phyloP scores from a whole-genome alignment of 257 asterid genomes.

The Penstemon newberryi region DNA sequence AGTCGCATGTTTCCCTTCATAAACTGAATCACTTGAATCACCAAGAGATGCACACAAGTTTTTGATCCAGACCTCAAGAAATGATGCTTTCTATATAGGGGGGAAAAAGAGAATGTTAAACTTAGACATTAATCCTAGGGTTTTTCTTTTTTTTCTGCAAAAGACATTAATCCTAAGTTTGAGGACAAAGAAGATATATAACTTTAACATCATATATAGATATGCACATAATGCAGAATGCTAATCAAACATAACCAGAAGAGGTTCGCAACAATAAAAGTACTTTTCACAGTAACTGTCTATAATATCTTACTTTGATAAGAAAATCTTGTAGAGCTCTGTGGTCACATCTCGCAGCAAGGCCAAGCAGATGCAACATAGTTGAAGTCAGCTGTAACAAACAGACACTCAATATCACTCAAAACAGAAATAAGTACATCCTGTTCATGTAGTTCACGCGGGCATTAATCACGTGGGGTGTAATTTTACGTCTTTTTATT shows the following conservation, averaged over 20 bases:
- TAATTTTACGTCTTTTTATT: too few relatives aligned
- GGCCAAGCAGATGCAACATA: constrained; percentile 82
- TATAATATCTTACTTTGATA: constrained; percentile 56
- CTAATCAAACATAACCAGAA: constrained; percentile 4
- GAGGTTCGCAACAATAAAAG: constrained; percentile 1
- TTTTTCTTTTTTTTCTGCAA: neutral
- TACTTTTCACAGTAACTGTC: neutral
- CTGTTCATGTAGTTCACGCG: too few relatives aligned
- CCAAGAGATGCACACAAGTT: constrained; percentile 62
- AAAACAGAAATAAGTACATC: constrained; percentile 1
- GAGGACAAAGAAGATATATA: neutral
- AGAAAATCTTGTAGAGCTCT: constrained; percentile 60
- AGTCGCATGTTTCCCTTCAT: constrained; percentile 36
- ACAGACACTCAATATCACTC: constrained; percentile 10
- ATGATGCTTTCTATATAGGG: constrained; percentile 61
- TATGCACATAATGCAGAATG: neutral
- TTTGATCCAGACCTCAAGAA: constrained; percentile 75
- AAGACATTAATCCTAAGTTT: neutral
- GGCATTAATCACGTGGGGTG: too few relatives aligned
- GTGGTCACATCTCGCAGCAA: constrained; percentile 64
- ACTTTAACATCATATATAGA: neutral
- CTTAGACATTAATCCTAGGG: neutral
- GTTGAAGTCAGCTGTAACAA: constrained; percentile 82
- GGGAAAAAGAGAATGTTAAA: constrained; percentile 13
- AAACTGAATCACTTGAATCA: constrained; percentile 43